Percentiles rank a stretch among this genome's conserved stretches.
phyloP scores from a whole-genome alignment of 139 green algal genomes.

The Chlamydomonas schloesseri region DNA sequence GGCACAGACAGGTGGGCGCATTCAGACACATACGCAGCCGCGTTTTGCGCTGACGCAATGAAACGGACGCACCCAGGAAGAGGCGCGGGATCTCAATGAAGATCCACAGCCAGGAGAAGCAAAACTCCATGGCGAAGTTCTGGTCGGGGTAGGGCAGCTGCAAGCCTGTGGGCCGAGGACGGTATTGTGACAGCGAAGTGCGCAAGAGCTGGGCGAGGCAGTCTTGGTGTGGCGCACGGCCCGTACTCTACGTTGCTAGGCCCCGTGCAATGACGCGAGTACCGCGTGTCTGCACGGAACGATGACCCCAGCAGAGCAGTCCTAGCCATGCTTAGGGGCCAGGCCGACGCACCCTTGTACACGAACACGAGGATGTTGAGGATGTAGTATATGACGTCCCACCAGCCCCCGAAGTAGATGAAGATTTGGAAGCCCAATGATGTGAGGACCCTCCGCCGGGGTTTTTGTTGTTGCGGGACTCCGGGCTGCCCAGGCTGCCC shows the following conservation, averaged over 20 bases:
- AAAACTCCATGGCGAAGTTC: constrained; percentile 72
- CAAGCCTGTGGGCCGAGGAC: constrained; percentile 63
- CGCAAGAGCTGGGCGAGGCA: too few relatives aligned
- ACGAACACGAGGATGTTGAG: constrained; percentile 69
- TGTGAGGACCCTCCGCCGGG: constrained; percentile 58
- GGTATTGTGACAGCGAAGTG: too few relatives aligned
- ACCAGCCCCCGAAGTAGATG: constrained; percentile 72
- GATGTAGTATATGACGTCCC: constrained; percentile 65
- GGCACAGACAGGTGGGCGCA: too few relatives aligned
- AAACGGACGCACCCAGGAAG: constrained; percentile 64
- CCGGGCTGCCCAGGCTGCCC: background rate
- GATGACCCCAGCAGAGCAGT: too few relatives aligned
- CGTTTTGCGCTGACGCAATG: too few relatives aligned
- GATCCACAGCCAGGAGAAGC: constrained; percentile 65
- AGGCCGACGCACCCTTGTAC: constrained; percentile 71
- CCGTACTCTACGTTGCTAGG: too few relatives aligned
- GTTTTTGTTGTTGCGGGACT: constrained; percentile 31
- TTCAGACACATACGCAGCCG: too few relatives aligned
- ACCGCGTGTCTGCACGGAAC: too few relatives aligned
- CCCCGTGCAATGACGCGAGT: too few relatives aligned
- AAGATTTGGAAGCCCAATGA: constrained; percentile 66
- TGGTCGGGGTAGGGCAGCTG: constrained; percentile 62
- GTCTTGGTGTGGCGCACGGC: too few relatives aligned
- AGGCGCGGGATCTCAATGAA: constrained; percentile 66
- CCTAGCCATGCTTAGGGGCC: too few relatives aligned